Evolutionary conservation across 1,284 basidiomycete species (phyloP), one percentile per base, ranked within the genome.

Genomic region (Testicularia cyperi): DNA sequence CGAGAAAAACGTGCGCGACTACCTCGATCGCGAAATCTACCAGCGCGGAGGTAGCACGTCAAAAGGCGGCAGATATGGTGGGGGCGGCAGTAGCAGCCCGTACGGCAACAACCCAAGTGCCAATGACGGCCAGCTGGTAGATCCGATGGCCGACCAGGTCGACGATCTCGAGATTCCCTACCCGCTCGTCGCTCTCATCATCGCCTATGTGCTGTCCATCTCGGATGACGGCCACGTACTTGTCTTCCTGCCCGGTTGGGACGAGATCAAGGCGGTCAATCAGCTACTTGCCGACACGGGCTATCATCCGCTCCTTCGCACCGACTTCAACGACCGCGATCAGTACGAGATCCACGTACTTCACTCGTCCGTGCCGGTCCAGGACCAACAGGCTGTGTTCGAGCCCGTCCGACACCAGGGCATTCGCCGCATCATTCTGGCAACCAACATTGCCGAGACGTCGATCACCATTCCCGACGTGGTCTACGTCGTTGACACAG

Each of bases 401-500:
- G 85, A 70, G 42, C 69, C 66, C 6, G 60, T 65, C 14, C 62
- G 63, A 15, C 51, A 61, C 44, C 29, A 49, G 18, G 88, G 90
- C 15, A 82, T 92, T 16, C 85, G 92, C 53, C 58, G 70, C 6
- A 67, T 97, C 72, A 94, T 96, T 64, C 81, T 96, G 29, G 84
- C 92, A 3, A 97, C 92, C 34, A 97, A 96, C 78, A 94, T 97
- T 51, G 94, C 92, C 12, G 92, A 97, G 79, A 95, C 67, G 9
- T 62, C 57, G 2, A 83, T 97, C 65, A 97, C 92, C 1, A 96
- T 97, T 63, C 92, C 92, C 1, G 90, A 96, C 71, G 91, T 96
- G 21, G 91, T 95, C 6, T 92, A 90, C 72, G 92, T 97, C 36
- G 85, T 96, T 33, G 92, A 97, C 74, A 84, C 88, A 0, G 92